Evolutionary conservation across 345 rosid genomes (phyloP), one percentile per base, ranked within the genome.

Genomic region (Camelina laxa): DNA sequence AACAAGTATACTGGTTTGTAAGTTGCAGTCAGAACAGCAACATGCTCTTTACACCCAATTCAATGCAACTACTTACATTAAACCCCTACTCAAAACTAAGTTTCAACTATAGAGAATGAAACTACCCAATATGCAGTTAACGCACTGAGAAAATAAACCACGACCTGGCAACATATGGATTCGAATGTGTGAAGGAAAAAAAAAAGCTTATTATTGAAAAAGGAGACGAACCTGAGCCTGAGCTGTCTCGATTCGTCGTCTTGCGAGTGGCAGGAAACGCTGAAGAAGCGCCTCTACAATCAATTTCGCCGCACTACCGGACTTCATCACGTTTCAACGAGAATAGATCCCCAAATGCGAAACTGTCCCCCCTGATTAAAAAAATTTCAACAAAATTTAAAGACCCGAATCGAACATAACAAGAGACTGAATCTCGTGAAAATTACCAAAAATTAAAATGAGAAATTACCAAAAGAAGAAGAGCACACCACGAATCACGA

Each of bases 181-280:
- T 59, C 75, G 56, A 35, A 74, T 48, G 65, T 65, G 71, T 22
- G 65, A n/a, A n/a, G n/a, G n/a, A 21, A 51, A 14, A 19, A 8
- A 22, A 70, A 11, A 20, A 57, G 5, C 1, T 45, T 10, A 12
- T 45, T 10, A 12, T 24, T 12, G 56, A 50, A 45, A 27, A 93
- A 65, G 50, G 64, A 58, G 70, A 64, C 61, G 24, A 77, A 71
- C 98, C 96, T 95, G 99, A 69, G 96, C 98, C 75, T 95, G 99
- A 68, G 99, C 99, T 4, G 99, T 95, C 82, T 95, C 98, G 70
- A 95, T 92, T 72, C 97, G 96, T 19, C 97, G 97, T 63, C 99
- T 73, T 4, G 98, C 99, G 49, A 92, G 96, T 21, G 99, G 99
- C 9, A 95, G 89, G 73, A 95, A 95, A 36, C 96, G 97, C 82